Evolutionary conservation across 2,329 filamentous ascomycete species (phyloP).

Genomic region (Phaeosphaeria sp.): DNA sequence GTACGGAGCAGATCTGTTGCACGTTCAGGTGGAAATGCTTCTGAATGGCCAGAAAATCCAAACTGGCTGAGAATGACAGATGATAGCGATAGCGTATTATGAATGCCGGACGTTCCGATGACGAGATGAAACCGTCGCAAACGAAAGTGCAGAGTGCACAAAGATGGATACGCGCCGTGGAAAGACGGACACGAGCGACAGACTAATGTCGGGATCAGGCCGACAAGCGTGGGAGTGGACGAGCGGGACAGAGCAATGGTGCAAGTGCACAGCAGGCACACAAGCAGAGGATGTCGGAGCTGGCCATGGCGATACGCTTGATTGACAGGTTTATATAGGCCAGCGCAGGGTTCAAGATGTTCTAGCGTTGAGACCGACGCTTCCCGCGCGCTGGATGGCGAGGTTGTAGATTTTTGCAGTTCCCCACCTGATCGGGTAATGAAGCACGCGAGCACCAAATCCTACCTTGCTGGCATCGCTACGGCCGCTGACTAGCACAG

Average conservation of each 20-base stretch:
- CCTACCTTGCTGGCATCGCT: slow-evolving; percentile 8
- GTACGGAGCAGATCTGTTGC: slow-evolving; percentile 15
- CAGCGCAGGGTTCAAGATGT: slow-evolving; percentile 22
- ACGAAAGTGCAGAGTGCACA: background rate
- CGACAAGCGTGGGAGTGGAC: background rate
- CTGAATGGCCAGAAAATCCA: slow-evolving; percentile 23
- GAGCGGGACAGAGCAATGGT: background rate
- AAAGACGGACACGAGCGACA: background rate
- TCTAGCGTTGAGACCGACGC: slow-evolving; percentile 27
- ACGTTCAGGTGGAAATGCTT: slow-evolving; percentile 21
- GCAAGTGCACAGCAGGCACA: slow-evolving; percentile 8
- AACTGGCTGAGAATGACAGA: slow-evolving; percentile 11
- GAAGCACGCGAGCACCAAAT: slow-evolving; percentile 18
- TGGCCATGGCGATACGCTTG: slow-evolving; percentile 7
- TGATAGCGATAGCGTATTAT: slow-evolving; percentile 15
- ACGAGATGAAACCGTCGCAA: slow-evolving; percentile 3
- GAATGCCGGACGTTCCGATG: slow-evolving; percentile 21
- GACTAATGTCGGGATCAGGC: background rate
- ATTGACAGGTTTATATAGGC: slow-evolving; percentile 25
- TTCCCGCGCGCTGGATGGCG: slow-evolving; percentile 19
- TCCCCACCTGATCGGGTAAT: slow-evolving; percentile 22
- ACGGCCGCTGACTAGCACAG: slow-evolving; percentile 6
- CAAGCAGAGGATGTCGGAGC: slow-evolving; percentile 12
- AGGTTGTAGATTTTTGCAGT: slow-evolving; percentile 11
- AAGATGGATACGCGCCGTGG: background rate